phyloP scores from a whole-genome alignment of 1,284 basidiomycete species.

The Microbotryum silenes-acaulis region DNA sequence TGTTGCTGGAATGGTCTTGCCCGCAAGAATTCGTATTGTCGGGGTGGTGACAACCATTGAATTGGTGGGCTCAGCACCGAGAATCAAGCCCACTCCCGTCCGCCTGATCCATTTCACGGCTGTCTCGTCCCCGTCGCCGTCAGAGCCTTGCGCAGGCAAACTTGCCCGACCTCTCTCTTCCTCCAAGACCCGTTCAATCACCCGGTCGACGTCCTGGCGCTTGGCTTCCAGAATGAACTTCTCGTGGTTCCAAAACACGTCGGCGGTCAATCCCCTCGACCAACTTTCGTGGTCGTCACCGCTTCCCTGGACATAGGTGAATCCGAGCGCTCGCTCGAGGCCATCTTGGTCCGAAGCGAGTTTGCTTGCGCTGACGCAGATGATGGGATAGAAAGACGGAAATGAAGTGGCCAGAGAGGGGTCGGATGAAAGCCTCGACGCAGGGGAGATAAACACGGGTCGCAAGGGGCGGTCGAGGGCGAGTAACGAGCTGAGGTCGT shows the following conservation, averaged over 20 bases:
- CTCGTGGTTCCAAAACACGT: slow-evolving; percentile 60
- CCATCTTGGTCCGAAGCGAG: slow-evolving; percentile 50
- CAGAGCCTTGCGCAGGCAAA: neutral
- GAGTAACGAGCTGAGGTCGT: slow-evolving; percentile 35
- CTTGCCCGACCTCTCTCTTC: slow-evolving; percentile 34
- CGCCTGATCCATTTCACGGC: too few relatives aligned
- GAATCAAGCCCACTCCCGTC: too few relatives aligned
- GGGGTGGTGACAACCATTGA: too few relatives aligned
- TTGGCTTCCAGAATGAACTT: slow-evolving; percentile 47
- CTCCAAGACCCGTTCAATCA: slow-evolving; percentile 46
- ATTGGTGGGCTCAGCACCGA: too few relatives aligned
- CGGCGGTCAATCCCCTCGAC: slow-evolving; percentile 60
- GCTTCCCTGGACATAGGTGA: slow-evolving; percentile 75
- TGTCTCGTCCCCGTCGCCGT: neutral
- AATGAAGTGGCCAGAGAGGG: slow-evolving; percentile 3
- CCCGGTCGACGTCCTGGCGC: slow-evolving; percentile 48
- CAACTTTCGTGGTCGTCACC: slow-evolving; percentile 44
- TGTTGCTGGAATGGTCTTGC: too few relatives aligned
- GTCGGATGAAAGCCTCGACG: slow-evolving; percentile 40
- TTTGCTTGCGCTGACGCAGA: slow-evolving; percentile 71
- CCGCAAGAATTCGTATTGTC: too few relatives aligned
- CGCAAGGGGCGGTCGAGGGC: slow-evolving; percentile 50
- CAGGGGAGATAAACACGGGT: slow-evolving; percentile 62
- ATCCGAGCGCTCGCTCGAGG: slow-evolving; percentile 56
- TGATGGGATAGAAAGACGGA: slow-evolving; percentile 52